A percentile compares a stretch with the other conserved stretches of the same genome.
Evolutionary conservation across 805 yeast species (phyloP).

Genomic region (Scheffersomyces amazonensis): DNA sequence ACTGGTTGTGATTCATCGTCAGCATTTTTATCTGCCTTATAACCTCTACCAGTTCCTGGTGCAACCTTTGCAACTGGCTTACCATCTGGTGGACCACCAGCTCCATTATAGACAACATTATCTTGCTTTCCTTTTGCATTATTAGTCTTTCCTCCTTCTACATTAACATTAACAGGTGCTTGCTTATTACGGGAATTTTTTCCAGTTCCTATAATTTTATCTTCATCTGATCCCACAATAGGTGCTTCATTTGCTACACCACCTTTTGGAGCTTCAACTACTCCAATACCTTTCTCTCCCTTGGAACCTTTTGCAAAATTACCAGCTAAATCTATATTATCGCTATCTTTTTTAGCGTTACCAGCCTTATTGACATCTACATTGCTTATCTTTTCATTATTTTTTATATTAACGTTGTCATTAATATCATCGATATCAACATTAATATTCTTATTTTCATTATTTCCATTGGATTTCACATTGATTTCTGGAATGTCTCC

Average conservation of each 20-base stretch:
- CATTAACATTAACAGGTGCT: neutral
- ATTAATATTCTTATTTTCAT: neutral
- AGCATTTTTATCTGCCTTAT: neutral
- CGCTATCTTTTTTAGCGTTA: slow-evolving; percentile 29
- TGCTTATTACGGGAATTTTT: slow-evolving; percentile 9
- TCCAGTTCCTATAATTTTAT: slow-evolving; percentile 18
- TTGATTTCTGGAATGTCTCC: neutral
- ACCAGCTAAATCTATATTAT: slow-evolving; percentile 34
- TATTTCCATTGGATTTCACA: neutral
- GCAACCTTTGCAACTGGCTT: neutral
- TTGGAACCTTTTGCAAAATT: slow-evolving; percentile 37
- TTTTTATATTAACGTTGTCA: slow-evolving; percentile 6
- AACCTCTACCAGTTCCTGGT: neutral
- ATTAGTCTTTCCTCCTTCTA: neutral
- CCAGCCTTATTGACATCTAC: slow-evolving; percentile 20
- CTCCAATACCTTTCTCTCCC: slow-evolving; percentile 38
- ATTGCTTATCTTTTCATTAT: slow-evolving; percentile 25
- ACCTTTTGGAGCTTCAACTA: slow-evolving; percentile 44
- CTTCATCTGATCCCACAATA: slow-evolving; percentile 40
- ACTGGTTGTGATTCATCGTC: no score
- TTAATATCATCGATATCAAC: slow-evolving; percentile 4
- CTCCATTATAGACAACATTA: neutral
- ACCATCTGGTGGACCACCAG: neutral
- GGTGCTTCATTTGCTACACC: slow-evolving; percentile 46
- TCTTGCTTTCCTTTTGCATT: neutral